These are phyloP conservation scores for Lipomyces orientalis DNA, from an alignment of 805 yeast species.

Conservation along the genomic window DNA sequence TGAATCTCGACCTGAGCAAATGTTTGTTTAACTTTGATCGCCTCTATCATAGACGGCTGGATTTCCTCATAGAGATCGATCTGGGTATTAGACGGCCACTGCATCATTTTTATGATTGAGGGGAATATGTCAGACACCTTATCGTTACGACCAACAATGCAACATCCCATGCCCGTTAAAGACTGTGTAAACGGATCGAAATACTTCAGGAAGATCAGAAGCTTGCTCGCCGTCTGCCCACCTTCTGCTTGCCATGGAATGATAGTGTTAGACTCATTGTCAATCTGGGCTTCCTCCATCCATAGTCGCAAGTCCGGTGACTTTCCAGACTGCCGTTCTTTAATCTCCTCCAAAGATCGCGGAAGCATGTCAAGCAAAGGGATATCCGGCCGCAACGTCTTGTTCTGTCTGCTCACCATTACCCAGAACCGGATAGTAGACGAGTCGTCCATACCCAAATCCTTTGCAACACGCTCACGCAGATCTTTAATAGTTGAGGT, in stretches of 20 bases:
- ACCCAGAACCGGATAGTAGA: conserved; percentile 63
- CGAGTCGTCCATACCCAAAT: conserved; percentile 47
- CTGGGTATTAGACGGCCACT: conserved; percentile 42
- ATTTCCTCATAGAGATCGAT: conserved; percentile 46
- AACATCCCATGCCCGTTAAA: conserved; percentile 70
- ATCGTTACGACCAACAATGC: conserved; percentile 57
- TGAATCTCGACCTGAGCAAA: conserved; percentile 45
- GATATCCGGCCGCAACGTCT: conserved; percentile 67
- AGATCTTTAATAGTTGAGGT: conserved; percentile 60
- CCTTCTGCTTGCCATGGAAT: conserved; percentile 35
- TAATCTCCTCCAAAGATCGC: conserved; percentile 55
- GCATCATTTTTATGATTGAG: conserved; percentile 37
- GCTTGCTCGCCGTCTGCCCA: conserved; percentile 20
- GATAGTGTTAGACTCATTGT: conserved; percentile 21
- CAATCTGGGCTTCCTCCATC: conserved; percentile 60
- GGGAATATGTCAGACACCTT: conserved; percentile 46
- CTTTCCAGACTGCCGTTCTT: conserved; percentile 54
- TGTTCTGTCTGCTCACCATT: conserved; percentile 70
- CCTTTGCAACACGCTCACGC: conserved; percentile 55
- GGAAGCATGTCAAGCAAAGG: conserved; percentile 45
- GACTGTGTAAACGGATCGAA: conserved; percentile 64
- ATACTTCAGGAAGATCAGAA: conserved; percentile 56
- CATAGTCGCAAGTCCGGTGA: conserved; percentile 61
- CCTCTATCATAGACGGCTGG: conserved; percentile 46
- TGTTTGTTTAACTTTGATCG: conserved; percentile 39